Evolutionary conservation across 495 filamentous ascomycete genomes (phyloP), one percentile per base, ranked within the genome.

Genomic region (Aspergillus ellipticus): DNA sequence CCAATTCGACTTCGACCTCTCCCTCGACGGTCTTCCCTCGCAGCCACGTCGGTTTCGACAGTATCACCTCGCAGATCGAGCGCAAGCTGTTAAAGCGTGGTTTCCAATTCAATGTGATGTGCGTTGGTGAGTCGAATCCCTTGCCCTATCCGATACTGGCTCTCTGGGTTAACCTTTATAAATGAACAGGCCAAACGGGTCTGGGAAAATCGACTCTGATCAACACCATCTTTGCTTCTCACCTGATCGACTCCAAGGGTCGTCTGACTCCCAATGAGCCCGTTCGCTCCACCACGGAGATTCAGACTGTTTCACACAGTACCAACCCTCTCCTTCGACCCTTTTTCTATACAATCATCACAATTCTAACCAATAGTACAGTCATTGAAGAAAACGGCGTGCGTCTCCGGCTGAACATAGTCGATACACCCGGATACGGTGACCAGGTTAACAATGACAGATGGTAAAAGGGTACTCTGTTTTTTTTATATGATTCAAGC

Each of bases 91-190:
- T 99, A 74, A 99, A 99, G 84, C 92, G 94, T 71, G 94, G 94
- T 63, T 99, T 99, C 75, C 94, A 99, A 75, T 99, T 99, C 84
- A 99, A 99, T 74, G 87, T 99, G 64, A 99, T 99, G 77, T 97
- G 95, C 75, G 94, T 99, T 75, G 94, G 94, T 98, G 80, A 70
- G 93, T 86, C 37, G 51, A 53, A 21, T 20, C 52, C 13, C 15
- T 24, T 22, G 43, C 45, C 13, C 19, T 11, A 5, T 42, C 24
- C 39, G 21, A 42, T 48, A 19, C 42, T 16, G 2, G 8, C 21
- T 5, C 39, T 17, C 20, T 22, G 6, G 33, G 43, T 64, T 72
- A 31, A 64, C 7, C 55, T 55, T 35, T 16, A 43, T 47, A 47
- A 53, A 46, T 43, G 49, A 53, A 46, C 70, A 98, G 94, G 94